Evolutionary conservation across 352 stramenopile genomes (phyloP).

Genomic region (Phytopythium chamaehyphon): DNA sequence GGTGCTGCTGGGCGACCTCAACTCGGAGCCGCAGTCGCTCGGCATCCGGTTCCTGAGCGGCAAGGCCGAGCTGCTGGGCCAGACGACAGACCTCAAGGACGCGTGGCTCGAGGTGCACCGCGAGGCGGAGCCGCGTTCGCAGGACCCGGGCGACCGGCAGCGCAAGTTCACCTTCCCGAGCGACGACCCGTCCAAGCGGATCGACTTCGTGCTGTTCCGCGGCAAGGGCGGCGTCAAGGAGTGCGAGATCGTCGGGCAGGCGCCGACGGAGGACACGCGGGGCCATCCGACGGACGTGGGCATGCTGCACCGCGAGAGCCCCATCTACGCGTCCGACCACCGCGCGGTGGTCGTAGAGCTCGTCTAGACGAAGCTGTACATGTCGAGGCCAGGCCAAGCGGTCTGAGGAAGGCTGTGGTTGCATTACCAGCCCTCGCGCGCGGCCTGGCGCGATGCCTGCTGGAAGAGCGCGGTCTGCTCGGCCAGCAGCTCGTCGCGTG

Average conservation of each 20-base stretch:
- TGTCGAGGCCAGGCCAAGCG: too few relatives aligned
- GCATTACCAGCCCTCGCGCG: constrained; percentile 57
- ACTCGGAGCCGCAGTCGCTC: constrained; percentile 80
- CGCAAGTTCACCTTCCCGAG: constrained; percentile 83
- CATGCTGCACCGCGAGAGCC: constrained; percentile 75
- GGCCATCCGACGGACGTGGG: constrained; percentile 53
- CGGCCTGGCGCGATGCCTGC: constrained; percentile 51
- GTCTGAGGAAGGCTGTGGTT: too few relatives aligned
- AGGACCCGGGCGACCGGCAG: constrained; percentile 30
- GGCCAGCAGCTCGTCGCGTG: constrained; percentile 55
- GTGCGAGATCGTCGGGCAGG: constrained; percentile 74
- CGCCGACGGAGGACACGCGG: constrained; percentile 61
- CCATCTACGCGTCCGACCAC: constrained; percentile 85
- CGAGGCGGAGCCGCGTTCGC: constrained; percentile 58
- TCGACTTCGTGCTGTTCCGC: constrained; percentile 80
- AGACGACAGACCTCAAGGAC: constrained; percentile 69
- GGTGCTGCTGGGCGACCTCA: constrained; percentile 82
- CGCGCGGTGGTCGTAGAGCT: constrained; percentile 78
- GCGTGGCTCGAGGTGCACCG: constrained; percentile 63
- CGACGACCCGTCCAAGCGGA: constrained; percentile 82
- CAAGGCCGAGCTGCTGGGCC: constrained; percentile 37
- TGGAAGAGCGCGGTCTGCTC: constrained; percentile 77
- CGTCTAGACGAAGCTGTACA: constrained; percentile 9
- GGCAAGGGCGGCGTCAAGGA: constrained; percentile 58
- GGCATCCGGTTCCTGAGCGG: constrained; percentile 80